Percentiles rank a stretch among this genome's conserved stretches.
Evolutionary conservation across 2,329 filamentous ascomycete species (phyloP).

Genomic region (Diplodia seriata): DNA sequence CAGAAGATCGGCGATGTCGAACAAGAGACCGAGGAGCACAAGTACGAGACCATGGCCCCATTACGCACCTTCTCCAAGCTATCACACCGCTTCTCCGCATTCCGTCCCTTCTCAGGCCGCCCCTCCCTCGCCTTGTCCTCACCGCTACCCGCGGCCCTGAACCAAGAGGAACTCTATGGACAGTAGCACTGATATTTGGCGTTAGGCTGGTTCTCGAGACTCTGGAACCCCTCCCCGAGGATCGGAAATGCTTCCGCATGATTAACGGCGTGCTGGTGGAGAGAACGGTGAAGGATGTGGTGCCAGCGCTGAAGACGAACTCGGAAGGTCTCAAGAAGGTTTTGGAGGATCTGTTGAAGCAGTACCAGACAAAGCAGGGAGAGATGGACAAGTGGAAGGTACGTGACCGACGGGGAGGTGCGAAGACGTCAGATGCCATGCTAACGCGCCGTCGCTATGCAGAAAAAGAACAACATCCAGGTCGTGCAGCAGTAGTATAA

Average conservation of each 20-base stretch:
- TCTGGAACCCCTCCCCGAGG: constrained; percentile 77
- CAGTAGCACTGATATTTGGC: constrained; percentile 2
- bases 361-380: constrained; percentile 92
- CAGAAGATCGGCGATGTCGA: constrained; percentile 98
- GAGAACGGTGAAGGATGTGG: constrained; percentile 88
- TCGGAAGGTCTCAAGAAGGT: constrained; percentile 93
- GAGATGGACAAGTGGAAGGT: constrained; percentile 99
- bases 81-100: constrained; percentile 36
- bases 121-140: constrained; percentile 33
- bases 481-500: constrained; percentile 83
- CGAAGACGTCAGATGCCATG: constrained; percentile 9
- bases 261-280: constrained; percentile 97
- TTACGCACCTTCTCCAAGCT: constrained; percentile 35
- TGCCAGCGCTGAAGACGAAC: constrained; percentile 90
- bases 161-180: not conserved
- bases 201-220: constrained; percentile 91
- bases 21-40: constrained; percentile 97
- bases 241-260: constrained; percentile 98
- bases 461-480: constrained; percentile 92
- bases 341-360: constrained; percentile 90
- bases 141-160: constrained; percentile 36
- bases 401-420: constrained; percentile 42
- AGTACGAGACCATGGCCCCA: constrained; percentile 64
- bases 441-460: constrained; percentile 38
- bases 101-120: constrained; percentile 23